Evolutionary conservation across 2,329 filamentous ascomycete genomes (phyloP), one percentile per base, ranked within the genome.

Genomic region (Chalaropsis thielavioides): DNA sequence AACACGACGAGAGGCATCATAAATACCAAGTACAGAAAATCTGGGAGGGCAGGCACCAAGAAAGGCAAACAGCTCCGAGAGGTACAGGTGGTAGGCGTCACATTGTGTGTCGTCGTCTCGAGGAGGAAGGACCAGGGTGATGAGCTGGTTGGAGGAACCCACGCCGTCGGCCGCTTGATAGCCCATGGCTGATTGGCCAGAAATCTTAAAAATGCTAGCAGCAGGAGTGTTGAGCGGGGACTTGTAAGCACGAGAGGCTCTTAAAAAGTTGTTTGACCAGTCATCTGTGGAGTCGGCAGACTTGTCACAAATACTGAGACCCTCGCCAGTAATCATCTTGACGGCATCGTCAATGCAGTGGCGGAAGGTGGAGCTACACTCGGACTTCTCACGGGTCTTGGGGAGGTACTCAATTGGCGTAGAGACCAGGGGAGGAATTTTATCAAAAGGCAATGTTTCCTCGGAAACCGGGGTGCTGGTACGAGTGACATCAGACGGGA

Each of bases 311-410:
- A 63, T 63, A 22, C 46, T 41, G n/a, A 65, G 61, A 22, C 63
- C 66, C 24, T 58, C 51, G 40, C 66, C 66, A 54, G 63, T 67
- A 35, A 67, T 65, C 13, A 62, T 40, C 63, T 65, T 67, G 40
- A 67, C 66, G 31, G 66, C 61, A 46, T 67, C 59, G 46, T 67
- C 66, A 40, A 67, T 62, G 27, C 66, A 61, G 19, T 67, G 60
- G 43, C 66, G 63, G 38, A 67, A 67, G 10, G 63, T 65, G 4
- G 66, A 65, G 46, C 65, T 67, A 64, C 65, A 67, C 31, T 67
- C 66, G 13, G 63, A 65, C 49, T 64, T 65, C 44, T 67, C 66
- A 56, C 60, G 63, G 19, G 60, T 31, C 60, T 63, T 65, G n/a
- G 62, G 62, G 4, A 67, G 46, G 27, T 67, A 67, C n/a, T 64